A percentile compares a stretch with the other conserved stretches of the same genome.
Evolutionary conservation across 768 basidiomycete species (phyloP).

Genomic region (Calocera cornea): DNA sequence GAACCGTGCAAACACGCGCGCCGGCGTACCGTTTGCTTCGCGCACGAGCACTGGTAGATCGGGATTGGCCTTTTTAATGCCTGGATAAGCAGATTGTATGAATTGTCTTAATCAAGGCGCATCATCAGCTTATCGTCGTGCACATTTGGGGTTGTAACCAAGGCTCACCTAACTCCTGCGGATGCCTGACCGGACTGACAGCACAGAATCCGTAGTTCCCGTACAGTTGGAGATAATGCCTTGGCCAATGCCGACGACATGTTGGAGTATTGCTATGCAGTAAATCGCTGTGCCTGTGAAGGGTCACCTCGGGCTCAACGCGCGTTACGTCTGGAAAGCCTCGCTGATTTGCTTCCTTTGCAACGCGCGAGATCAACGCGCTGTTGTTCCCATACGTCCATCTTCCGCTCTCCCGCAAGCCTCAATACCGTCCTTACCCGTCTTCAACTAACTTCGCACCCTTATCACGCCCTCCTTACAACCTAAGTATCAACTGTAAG

Average conservation of each 20-base stretch:
- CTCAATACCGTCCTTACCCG: too few relatives aligned
- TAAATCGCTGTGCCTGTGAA: background rate
- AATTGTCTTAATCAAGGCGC: too few relatives aligned
- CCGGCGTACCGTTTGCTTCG: conserved; percentile 66
- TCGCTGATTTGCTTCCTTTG: background rate
- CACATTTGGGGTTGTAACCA: too few relatives aligned
- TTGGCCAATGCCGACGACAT: conserved; percentile 52
- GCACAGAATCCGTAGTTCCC: conserved; percentile 68
- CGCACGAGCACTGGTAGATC: conserved; percentile 74
- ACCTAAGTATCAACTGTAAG: background rate
- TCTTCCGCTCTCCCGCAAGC: too few relatives aligned
- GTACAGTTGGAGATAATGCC: conserved; percentile 60
- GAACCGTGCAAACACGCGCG: conserved; percentile 71
- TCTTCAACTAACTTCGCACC: too few relatives aligned
- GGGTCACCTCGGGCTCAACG: too few relatives aligned
- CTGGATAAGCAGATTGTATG: conserved; percentile 56
- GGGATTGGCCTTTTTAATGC: conserved; percentile 70
- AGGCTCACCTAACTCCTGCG: conserved; percentile 59
- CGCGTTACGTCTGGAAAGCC: too few relatives aligned
- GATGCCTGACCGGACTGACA: conserved; percentile 67
- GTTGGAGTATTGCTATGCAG: background rate
- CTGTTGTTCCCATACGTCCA: background rate
- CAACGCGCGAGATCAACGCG: background rate
- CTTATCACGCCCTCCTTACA: too few relatives aligned
- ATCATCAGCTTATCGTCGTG: too few relatives aligned